Conservation (phyloP, 352 stramenopile species). For the Poterioochromonas sp. region DNA sequence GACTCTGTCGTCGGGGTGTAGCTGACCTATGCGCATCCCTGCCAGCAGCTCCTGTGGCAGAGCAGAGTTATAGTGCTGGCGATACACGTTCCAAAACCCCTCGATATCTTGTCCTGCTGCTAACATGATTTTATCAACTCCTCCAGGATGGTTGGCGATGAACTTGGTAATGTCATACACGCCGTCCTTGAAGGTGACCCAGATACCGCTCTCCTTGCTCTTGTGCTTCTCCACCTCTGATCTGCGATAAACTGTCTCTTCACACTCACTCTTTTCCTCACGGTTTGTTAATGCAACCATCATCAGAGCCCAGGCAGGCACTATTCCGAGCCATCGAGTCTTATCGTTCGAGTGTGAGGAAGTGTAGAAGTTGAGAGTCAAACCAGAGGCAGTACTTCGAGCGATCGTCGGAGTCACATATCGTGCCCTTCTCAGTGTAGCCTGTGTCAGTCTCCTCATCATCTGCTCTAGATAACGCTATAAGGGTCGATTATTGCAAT, state of each 20-base stretch:
- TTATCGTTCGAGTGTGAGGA: too few species aligned
- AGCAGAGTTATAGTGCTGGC: conserved; percentile 81
- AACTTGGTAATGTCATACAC: conserved; percentile 96
- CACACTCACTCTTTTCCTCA: too few species aligned
- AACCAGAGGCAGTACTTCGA: too few species aligned
- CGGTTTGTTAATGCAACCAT: too few species aligned
- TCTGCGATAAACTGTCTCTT: neutral
- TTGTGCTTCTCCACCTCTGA: conserved; percentile 34
- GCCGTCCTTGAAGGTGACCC: conserved; percentile 80
- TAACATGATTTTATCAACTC: conserved; percentile 69
- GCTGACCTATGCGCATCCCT: conserved; percentile 61
- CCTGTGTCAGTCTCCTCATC: too few species aligned
- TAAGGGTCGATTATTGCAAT: too few species aligned
- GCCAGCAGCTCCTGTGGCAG: conserved; percentile 82
- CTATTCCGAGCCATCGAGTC: too few species aligned
- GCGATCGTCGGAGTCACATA: too few species aligned
- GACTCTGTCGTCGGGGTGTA: conserved; percentile 69
- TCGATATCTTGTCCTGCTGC: conserved; percentile 56
- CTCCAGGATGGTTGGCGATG: conserved; percentile 78
- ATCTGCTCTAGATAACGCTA: too few species aligned
- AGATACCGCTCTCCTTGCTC: conserved; percentile 63
- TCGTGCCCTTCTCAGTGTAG: too few species aligned
- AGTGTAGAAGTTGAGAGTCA: too few species aligned
- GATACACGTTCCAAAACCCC: conserved; percentile 89
- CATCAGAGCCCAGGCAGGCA: too few species aligned